A percentile compares a stretch with the other conserved stretches of the same genome.
Evolutionary conservation across 2,329 filamentous ascomycete genomes (phyloP).

Genomic region (Epichloe bromicola): DNA sequence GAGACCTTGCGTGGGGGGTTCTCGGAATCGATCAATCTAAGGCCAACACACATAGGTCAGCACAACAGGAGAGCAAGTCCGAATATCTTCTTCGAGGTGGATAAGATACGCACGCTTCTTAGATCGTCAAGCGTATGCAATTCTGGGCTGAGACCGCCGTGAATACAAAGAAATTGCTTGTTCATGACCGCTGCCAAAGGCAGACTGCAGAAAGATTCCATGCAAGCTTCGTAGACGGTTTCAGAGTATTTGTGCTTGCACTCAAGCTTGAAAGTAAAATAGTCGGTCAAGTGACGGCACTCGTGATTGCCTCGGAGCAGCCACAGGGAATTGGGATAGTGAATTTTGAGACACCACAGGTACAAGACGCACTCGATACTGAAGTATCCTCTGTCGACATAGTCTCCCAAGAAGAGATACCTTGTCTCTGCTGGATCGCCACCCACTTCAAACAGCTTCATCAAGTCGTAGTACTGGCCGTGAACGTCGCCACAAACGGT

Average conservation of each 20-base stretch:
- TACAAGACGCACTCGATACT: conserved; percentile 99
- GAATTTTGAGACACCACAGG: conserved; percentile 96
- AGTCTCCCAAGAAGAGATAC: conserved; percentile 95
- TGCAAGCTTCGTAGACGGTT: conserved; percentile 89
- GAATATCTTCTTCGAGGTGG: neutral
- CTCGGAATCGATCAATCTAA: conserved; percentile 92
- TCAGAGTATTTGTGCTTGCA: conserved; percentile 99
- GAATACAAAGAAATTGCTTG: conserved; percentile 98
- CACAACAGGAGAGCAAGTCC: no score
- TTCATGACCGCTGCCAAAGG: conserved; percentile 97
- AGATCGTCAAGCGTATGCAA: conserved; percentile 91
- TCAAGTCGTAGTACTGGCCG: conserved; percentile 97
- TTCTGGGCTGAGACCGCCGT: conserved; percentile 91
- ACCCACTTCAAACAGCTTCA: conserved; percentile 98
- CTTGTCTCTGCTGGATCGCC: conserved; percentile 92
- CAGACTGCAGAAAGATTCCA: conserved; percentile 92
- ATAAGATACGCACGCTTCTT: conserved; percentile 52
- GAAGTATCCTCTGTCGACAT: conserved; percentile 96
- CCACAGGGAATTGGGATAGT: conserved; percentile 97
- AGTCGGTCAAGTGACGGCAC: conserved; percentile 96
- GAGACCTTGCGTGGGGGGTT: conserved; percentile 94
- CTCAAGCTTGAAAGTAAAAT: conserved; percentile 99
- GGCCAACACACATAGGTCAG: neutral
- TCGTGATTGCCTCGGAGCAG: conserved; percentile 95
- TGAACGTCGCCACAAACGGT: conserved; percentile 98